Percentiles rank a stretch among this genome's conserved stretches.
Evolutionary conservation across 352 stramenopile genomes (phyloP).

Genomic region (Pythium dissimile): DNA sequence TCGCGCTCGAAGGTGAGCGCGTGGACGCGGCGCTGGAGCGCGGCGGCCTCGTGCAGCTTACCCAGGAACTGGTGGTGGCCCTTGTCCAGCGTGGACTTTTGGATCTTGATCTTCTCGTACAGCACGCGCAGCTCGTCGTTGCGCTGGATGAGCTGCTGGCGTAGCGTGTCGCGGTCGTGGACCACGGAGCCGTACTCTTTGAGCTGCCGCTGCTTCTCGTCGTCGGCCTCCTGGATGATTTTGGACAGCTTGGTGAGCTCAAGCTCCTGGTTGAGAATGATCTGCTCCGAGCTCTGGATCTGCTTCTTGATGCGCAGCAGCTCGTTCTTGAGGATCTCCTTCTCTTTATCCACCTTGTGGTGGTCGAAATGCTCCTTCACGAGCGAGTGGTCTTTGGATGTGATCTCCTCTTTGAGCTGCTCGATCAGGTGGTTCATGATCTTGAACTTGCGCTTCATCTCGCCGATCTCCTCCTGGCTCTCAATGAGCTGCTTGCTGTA

Average conservation of each 20-base stretch:
- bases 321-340: constrained; percentile 88
- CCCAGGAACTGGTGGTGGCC: constrained; percentile 77
- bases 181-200: constrained; percentile 87
- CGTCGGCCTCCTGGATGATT: constrained; percentile 91
- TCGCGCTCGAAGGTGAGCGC: constrained; percentile 50
- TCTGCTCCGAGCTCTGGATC: constrained; percentile 86
- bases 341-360: constrained; percentile 93
- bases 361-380: constrained; percentile 94
- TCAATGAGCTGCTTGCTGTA: constrained; percentile 97
- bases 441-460: constrained; percentile 97
- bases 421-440: constrained; percentile 96
- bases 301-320: constrained; percentile 90
- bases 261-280: constrained; percentile 85
- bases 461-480: constrained; percentile 93
- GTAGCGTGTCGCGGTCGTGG: constrained; percentile 82
- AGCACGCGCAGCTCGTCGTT: constrained; percentile 82
- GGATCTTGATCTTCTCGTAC: constrained; percentile 92
- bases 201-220: constrained; percentile 81
- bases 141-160: constrained; percentile 84
- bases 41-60: constrained; percentile 47
- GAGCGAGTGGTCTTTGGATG: constrained; percentile 87
- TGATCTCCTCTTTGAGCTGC: constrained; percentile 96
- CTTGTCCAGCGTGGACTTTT: constrained; percentile 81
- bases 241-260: constrained; percentile 76
- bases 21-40: constrained; percentile 60